These are phyloP conservation scores for Panaeolus cyanescens DNA, from an alignment of 768 basidiomycete genomes.

Conservation along the genomic window DNA sequence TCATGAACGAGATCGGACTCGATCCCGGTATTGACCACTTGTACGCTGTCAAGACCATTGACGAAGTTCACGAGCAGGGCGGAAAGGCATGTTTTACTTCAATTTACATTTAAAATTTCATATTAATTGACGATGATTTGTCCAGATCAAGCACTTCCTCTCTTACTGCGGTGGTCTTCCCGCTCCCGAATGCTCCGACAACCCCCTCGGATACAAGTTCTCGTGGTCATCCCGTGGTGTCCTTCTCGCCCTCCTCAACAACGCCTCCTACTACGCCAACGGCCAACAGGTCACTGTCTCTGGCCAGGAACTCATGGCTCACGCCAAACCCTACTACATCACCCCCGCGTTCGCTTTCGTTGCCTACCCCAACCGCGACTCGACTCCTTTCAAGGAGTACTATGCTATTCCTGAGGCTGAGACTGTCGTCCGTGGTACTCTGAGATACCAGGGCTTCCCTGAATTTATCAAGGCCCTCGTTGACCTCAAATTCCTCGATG, in stretches of 20 bases:
- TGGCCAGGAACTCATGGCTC: conserved; percentile 85
- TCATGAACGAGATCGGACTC: conserved; percentile 97
- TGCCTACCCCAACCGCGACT: conserved; percentile 96
- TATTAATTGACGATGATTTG: background rate
- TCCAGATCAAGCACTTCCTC: conserved; percentile 83
- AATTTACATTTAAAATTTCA: background rate
- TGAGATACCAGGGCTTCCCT: conserved; percentile 96
- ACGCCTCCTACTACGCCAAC: conserved; percentile 75
- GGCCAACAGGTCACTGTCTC: conserved; percentile 66
- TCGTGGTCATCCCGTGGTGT: conserved; percentile 98
- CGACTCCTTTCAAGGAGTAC: conserved; percentile 84
- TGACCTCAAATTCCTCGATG: conserved; percentile 84
- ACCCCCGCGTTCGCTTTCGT: conserved; percentile 95
- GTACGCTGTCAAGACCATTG: conserved; percentile 92
- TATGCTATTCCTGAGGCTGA: conserved; percentile 95
- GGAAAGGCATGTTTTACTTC: conserved; percentile 69
- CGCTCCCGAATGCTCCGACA: conserved; percentile 86
- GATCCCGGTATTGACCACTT: conserved; percentile 96
- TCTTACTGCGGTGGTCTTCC: conserved; percentile 97
- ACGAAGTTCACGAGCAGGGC: conserved; percentile 91
- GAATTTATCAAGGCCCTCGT: conserved; percentile 90
- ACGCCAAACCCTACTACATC: conserved; percentile 93
- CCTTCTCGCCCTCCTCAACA: conserved; percentile 91
- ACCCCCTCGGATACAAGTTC: conserved; percentile 99
- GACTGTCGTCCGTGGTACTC: conserved; percentile 88